A percentile compares a stretch with the other conserved stretches of the same genome.
Evolutionary conservation across 306 rosid genomes (phyloP).

Genomic region (Corylus heterophylla): DNA sequence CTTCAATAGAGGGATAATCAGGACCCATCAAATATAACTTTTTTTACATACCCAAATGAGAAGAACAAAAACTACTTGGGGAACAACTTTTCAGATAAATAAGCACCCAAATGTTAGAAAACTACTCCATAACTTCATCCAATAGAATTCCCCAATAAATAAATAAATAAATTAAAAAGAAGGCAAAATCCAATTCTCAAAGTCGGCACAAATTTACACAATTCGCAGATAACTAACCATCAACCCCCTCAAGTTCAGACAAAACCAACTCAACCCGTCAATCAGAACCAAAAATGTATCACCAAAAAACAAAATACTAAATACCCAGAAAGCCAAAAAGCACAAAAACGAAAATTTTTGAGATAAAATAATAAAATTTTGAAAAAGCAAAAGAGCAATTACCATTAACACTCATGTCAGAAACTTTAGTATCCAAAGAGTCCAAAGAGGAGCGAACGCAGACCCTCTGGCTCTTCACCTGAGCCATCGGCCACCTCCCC

Average conservation of each 20-base stretch:
- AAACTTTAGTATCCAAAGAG: conserved; percentile 78
- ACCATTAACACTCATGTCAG: conserved; percentile 92
- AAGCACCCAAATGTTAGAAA: not conserved
- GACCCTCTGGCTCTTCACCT: conserved; percentile 30
- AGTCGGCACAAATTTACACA: not conserved
- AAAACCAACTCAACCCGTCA: not conserved
- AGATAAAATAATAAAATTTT: not conserved
- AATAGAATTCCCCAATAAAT: not conserved
- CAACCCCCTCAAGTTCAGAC: not conserved
- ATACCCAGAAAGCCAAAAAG: conserved; percentile 12
- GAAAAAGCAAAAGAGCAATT: not conserved
- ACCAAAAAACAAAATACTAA: not conserved
- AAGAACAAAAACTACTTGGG: too few species aligned
- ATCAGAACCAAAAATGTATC: not conserved
- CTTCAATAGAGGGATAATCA: too few species aligned
- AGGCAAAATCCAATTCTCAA: not conserved
- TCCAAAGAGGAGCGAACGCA: conserved; percentile 77
- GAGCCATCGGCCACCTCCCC: conserved; percentile 35
- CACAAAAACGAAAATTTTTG: not conserved
- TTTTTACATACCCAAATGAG: too few species aligned
- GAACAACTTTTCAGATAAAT: too few species aligned
- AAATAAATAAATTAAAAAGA: too few species aligned
- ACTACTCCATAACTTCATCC: not conserved
- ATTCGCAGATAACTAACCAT: not conserved
- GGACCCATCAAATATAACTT: too few species aligned